Evolutionary conservation across 2,329 filamentous ascomycete species (phyloP), one percentile per base, ranked within the genome.

Genomic region (Botrytis fragariae): DNA sequence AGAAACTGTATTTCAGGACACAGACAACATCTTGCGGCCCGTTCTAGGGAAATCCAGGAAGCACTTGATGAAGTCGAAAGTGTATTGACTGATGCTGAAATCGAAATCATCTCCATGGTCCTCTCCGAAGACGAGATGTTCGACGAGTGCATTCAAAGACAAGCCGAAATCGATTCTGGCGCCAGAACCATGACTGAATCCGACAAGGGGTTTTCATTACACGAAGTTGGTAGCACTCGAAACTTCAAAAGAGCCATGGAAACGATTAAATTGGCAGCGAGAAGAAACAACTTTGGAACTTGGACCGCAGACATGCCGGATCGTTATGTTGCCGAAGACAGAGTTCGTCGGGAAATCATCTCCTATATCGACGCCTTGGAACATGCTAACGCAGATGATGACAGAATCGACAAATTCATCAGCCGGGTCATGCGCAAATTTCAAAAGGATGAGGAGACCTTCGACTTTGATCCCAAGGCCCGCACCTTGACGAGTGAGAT

Each of bases 111-210:
- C 25, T 5, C 7, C 1, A 3, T 3, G 1, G 6, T 57, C 22
- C 0, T 57, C 14, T 5, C 29, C 12, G 48, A 68, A 32, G 35
- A 22, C 4, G 4, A 8, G 0, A 42, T 42, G 25, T 42, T 57
- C 4, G 57, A 71, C 14, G 54, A 71, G 62, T 9, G 18, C 20
- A 16, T 71, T 32, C 44, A 22, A 35, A 20, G 54, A 37, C 68
- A 71, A 63, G 39, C 68, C 22, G 57, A 71, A 29, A 60, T 71
- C n/a, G 68, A 71, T 48, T 35, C 37, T 29, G 59, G 54, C 20
- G 14, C 37, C 25, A 63, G 68, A 63, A 37, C 22, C 22, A 71
- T 71, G 32, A 71, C 29, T 4, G 54, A 63, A 7, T 20, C 29
- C 7, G 68, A 71, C 39, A 7, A 25, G 7, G 5, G 2, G 0